Evolutionary conservation across 805 yeast genomes (phyloP).

Genomic region (Cyberlindnera suaveolens): DNA sequence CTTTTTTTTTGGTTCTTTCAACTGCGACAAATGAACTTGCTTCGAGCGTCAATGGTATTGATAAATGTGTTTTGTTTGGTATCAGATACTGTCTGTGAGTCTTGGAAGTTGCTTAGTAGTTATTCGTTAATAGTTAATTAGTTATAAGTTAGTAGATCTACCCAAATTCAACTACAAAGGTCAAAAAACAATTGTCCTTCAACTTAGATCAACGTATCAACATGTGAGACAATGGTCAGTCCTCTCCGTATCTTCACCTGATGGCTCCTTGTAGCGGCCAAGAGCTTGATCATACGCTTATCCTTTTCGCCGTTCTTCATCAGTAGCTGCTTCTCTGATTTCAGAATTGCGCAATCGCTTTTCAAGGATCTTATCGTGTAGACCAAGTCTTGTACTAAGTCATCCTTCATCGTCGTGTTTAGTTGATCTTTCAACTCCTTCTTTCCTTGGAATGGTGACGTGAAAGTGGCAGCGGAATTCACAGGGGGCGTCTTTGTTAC

Average conservation of each 20-base stretch:
- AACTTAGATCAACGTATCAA: constrained; percentile 26
- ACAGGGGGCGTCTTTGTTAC: not conserved
- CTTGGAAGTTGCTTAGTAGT: no score
- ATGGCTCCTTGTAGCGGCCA: constrained; percentile 10
- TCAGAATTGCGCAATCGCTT: constrained; percentile 11
- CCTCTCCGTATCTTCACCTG: constrained; percentile 18
- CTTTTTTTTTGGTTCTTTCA: no score
- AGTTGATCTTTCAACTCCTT: not conserved
- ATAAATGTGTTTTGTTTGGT: no score
- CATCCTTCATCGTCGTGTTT: constrained; percentile 3
- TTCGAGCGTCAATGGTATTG: no score
- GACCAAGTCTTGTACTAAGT: constrained; percentile 16
- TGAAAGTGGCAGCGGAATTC: not conserved
- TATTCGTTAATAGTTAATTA: no score
- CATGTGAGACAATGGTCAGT: constrained; percentile 12
- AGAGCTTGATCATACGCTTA: constrained; percentile 14
- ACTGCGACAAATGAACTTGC: not conserved
- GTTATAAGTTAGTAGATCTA: not conserved
- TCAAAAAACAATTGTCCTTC: constrained; percentile 22
- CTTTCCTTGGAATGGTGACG: not conserved
- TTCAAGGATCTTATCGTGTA: constrained; percentile 16
- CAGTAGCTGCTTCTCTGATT: constrained; percentile 9
- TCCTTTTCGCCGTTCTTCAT: constrained; percentile 7
- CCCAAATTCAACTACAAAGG: not conserved
- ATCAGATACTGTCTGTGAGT: no score